Evolutionary conservation across 345 rosid genomes (phyloP).

Genomic region (Syzygium aromaticum): DNA sequence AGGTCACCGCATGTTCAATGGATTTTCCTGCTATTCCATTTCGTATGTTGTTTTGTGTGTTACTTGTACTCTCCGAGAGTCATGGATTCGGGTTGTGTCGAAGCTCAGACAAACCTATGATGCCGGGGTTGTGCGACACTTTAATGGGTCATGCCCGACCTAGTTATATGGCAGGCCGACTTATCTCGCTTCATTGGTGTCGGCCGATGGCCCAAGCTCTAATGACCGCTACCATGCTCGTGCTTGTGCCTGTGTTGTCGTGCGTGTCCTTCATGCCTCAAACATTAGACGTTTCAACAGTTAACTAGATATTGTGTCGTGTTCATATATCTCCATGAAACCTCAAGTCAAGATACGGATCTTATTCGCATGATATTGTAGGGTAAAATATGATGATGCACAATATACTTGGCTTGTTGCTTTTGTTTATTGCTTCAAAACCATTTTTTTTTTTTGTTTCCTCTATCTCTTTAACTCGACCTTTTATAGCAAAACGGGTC

Average conservation of each 20-base stretch:
- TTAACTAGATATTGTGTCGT: background rate
- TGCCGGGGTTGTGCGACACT: background rate
- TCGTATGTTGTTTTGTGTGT: background rate
- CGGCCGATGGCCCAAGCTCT: background rate
- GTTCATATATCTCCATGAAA: background rate
- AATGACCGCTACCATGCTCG: background rate
- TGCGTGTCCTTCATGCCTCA: background rate
- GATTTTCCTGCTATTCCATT: background rate
- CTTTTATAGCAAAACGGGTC: background rate
- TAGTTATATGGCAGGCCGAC: background rate
- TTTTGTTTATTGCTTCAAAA: background rate
- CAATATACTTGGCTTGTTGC: background rate
- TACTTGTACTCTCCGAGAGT: background rate
- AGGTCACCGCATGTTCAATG: background rate
- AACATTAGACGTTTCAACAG: background rate
- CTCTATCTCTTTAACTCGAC: background rate
- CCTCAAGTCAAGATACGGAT: background rate
- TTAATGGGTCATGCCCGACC: background rate
- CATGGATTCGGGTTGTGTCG: background rate
- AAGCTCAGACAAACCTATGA: background rate
- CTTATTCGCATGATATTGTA: background rate
- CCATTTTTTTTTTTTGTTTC: background rate
- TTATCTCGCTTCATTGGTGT: background rate
- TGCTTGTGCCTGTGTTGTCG: background rate
- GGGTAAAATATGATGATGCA: background rate